Conservation (phyloP, 2,329 filamentous ascomycete species). For the Fusarium sp. region DNA sequence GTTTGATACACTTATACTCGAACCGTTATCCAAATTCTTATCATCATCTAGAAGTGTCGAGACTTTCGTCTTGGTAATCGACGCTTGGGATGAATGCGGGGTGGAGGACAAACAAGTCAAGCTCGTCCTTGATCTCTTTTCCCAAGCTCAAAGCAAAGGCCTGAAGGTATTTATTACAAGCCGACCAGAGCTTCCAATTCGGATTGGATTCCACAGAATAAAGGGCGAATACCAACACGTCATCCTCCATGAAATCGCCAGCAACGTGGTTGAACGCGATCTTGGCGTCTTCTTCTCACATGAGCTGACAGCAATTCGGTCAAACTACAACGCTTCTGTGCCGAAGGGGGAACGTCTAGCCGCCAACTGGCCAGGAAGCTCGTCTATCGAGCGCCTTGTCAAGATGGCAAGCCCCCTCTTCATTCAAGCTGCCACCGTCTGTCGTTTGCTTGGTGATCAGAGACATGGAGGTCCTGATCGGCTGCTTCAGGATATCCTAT, state of each 20-base stretch:
- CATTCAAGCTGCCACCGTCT: not conserved
- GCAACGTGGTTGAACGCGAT: not conserved
- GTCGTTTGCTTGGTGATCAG: not conserved
- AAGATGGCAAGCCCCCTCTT: not conserved
- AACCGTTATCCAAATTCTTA: no score
- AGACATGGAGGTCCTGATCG: not conserved
- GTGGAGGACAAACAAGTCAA: not conserved
- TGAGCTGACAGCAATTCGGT: not conserved
- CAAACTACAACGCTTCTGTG: not conserved
- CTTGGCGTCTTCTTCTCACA: not conserved
- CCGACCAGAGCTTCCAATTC: not conserved
- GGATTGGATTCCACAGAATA: not conserved
- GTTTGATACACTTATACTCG: not conserved
- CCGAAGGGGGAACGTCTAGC: not conserved
- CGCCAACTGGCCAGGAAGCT: not conserved
- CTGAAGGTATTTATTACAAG: not conserved
- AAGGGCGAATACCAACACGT: not conserved
- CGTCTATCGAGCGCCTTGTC: not conserved
- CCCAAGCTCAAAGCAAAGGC: not conserved
- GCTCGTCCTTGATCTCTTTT: not conserved
- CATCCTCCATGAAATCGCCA: not conserved
- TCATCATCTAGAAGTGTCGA: no score
- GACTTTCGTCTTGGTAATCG: not conserved
- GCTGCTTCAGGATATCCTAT: not conserved
- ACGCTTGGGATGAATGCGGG: not conserved